Evolutionary conservation across 352 stramenopile genomes (phyloP).

Genomic region (Globisporangium cylindrosporum): DNA sequence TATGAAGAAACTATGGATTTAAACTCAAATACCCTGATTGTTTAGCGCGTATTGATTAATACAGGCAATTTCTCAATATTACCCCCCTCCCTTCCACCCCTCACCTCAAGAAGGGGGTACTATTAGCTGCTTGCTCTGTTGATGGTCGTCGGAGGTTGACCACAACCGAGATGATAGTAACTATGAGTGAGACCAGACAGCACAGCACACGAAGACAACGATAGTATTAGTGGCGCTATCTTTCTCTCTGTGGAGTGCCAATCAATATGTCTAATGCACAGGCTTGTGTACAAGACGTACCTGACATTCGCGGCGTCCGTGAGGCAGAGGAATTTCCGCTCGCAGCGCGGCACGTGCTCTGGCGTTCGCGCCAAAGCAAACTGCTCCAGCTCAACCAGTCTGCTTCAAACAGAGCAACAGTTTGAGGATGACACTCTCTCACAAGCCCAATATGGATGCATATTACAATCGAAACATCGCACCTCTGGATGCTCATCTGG

Average conservation of each 20-base stretch:
- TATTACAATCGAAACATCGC: neutral
- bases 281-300: conserved; percentile 18
- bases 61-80: neutral
- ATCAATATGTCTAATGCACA: neutral
- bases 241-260: neutral
- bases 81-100: no score
- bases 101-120: neutral
- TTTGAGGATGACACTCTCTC: neutral
- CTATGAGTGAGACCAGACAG: conserved; percentile 14
- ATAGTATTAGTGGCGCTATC: neutral
- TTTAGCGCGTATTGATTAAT: neutral
- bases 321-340: conserved; percentile 43
- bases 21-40: neutral
- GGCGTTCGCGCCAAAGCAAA: conserved; percentile 21
- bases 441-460: neutral
- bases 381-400: conserved; percentile 36
- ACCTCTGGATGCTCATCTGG: conserved; percentile 42
- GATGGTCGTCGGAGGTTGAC: conserved; percentile 11
- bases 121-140: neutral
- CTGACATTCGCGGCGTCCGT: conserved; percentile 49
- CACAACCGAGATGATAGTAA: conserved; percentile 38
- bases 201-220: neutral
- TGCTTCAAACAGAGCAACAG: conserved; percentile 5
- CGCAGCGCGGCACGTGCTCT: neutral
- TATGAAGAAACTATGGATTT: neutral